Percentiles rank a stretch among this genome's conserved stretches.
phyloP scores from a whole-genome alignment of 371 early-diverging fungal species.

The Capillidium rhysosporum region DNA sequence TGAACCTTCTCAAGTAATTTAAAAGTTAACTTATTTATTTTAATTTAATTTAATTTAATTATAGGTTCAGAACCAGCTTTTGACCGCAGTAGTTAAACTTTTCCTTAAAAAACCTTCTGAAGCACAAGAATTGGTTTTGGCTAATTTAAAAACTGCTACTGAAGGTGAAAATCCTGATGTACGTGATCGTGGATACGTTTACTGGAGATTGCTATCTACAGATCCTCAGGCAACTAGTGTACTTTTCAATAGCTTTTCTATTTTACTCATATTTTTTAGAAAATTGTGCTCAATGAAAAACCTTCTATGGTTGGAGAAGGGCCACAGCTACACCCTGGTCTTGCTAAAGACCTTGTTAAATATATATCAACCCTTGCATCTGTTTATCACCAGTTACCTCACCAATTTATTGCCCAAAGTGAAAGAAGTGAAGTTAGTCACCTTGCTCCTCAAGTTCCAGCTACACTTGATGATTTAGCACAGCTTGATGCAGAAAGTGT shows the following conservation, averaged over 20 bases:
- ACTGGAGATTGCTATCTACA: slow-evolving; percentile 88
- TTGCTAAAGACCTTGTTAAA: slow-evolving; percentile 71
- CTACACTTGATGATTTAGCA: neutral
- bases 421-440: slow-evolving; percentile 5
- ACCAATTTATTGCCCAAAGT: slow-evolving; percentile 31
- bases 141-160: slow-evolving; percentile 80
- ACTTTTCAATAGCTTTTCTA: slow-evolving; percentile 9
- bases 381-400: slow-evolving; percentile 83
- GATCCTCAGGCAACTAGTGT: slow-evolving; percentile 58
- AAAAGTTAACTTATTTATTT: neutral
- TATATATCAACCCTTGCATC: slow-evolving; percentile 78
- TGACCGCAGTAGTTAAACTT: slow-evolving; percentile 88
- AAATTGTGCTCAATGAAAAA: slow-evolving; percentile 67
- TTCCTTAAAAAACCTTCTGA: slow-evolving; percentile 79
- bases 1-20: slow-evolving; percentile 36
- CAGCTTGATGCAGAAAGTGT: neutral
- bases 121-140: slow-evolving; percentile 74
- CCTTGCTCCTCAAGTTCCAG: neutral
- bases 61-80: slow-evolving; percentile 74
- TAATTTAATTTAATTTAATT: neutral
- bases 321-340: slow-evolving; percentile 47
- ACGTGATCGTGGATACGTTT: slow-evolving; percentile 92
- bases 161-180: slow-evolving; percentile 93
- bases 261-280: slow-evolving; percentile 14
- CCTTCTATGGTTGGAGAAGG: slow-evolving; percentile 78